Conservation (phyloP, 1,139 yeast species). For the Pichia sp. region DNA sequence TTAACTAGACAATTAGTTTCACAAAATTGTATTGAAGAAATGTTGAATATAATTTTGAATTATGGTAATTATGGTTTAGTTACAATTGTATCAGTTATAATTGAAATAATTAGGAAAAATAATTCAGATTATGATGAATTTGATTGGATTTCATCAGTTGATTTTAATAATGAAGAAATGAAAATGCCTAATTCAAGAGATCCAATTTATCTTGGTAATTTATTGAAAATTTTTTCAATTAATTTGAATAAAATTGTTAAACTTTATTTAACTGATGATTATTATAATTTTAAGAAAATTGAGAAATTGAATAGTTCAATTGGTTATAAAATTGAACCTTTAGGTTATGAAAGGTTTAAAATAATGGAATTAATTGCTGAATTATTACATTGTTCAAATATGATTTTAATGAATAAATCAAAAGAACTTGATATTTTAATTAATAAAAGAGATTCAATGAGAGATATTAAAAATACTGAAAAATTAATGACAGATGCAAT, state of each 20-base stretch:
- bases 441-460: slow-evolving; percentile 25
- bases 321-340: slow-evolving; percentile 63
- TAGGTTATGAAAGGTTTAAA: slow-evolving; percentile 92
- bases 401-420: slow-evolving; percentile 69
- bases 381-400: slow-evolving; percentile 88
- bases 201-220: slow-evolving; percentile 85
- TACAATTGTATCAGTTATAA: slow-evolving; percentile 91
- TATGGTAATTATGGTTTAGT: slow-evolving; percentile 83
- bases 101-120: slow-evolving; percentile 90
- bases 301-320: slow-evolving; percentile 22
- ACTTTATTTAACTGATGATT: slow-evolving; percentile 25
- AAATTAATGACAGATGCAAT: slow-evolving; percentile 28
- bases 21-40: slow-evolving; percentile 51
- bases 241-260: slow-evolving; percentile 26
- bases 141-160: slow-evolving; percentile 28
- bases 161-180: slow-evolving; percentile 11
- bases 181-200: slow-evolving; percentile 87
- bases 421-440: slow-evolving; percentile 25
- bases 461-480: slow-evolving; percentile 26
- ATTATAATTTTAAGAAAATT: slow-evolving; percentile 18
- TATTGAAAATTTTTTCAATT: slow-evolving; percentile 58
- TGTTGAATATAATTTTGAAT: slow-evolving; percentile 69
- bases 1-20: slow-evolving; percentile 84
- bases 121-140: slow-evolving; percentile 82
- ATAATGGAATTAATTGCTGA: slow-evolving; percentile 94